Evolutionary conservation across 768 basidiomycete species (phyloP).

Genomic region (Austroboletus eburneus): DNA sequence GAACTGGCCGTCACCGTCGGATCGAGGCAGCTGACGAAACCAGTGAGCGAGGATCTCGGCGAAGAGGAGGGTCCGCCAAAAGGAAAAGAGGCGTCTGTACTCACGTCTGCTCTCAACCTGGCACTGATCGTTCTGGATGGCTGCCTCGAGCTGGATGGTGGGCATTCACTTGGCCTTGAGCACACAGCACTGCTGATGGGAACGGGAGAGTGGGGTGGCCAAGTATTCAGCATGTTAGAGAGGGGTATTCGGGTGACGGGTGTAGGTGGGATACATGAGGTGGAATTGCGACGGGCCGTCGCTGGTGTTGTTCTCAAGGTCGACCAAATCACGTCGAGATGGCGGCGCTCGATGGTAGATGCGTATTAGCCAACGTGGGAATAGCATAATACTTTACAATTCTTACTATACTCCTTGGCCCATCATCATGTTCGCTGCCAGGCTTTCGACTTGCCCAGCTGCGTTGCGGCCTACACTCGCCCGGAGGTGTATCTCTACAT

Average conservation of each 20-base stretch:
- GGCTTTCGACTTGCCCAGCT: slow-evolving; percentile 7
- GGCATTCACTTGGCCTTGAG: slow-evolving; percentile 69
- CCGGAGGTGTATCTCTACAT: slow-evolving; percentile 34
- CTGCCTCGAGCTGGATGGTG: slow-evolving; percentile 71
- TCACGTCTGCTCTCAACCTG: slow-evolving; percentile 74
- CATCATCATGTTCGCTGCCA: slow-evolving; percentile 17
- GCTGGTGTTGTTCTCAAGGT: slow-evolving; percentile 82
- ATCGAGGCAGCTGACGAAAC: slow-evolving; percentile 52
- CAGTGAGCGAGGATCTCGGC: slow-evolving; percentile 33
- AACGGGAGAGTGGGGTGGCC: slow-evolving; percentile 75
- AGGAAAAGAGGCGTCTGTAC: slow-evolving; percentile 64
- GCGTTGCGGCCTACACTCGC: slow-evolving; percentile 16
- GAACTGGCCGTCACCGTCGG: slow-evolving; percentile 83
- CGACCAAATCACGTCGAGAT: slow-evolving; percentile 63
- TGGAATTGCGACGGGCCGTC: slow-evolving; percentile 59
- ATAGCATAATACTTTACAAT: background rate
- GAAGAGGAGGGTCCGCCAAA: slow-evolving; percentile 25
- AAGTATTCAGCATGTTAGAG: slow-evolving; percentile 61
- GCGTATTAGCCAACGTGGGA: slow-evolving; percentile 16
- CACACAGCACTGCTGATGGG: slow-evolving; percentile 68
- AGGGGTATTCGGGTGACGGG: slow-evolving; percentile 58
- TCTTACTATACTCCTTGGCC: background rate
- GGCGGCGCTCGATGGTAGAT: slow-evolving; percentile 63
- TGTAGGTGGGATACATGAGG: slow-evolving; percentile 61
- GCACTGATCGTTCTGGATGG: slow-evolving; percentile 73